Base-by-base conservation (phyloP, 331 rosid genomes). In the Saraca asoca region DNA sequence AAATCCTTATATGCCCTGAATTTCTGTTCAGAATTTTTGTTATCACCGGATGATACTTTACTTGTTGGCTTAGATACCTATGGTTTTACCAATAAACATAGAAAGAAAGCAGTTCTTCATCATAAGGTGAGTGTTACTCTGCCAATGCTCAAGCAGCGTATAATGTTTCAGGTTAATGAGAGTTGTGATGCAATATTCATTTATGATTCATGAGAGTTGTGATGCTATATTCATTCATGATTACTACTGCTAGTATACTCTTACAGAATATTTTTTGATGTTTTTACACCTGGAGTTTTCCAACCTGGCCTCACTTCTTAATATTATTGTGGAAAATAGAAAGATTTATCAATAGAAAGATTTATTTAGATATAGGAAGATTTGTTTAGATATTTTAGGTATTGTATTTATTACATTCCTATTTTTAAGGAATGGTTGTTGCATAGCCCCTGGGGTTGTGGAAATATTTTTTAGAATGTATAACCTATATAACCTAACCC, bases 1-100 rank as follows among this genome's bases (percentile, higher is more conserved):
- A 82, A 85, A 38, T 90, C 97, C 41, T 70, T 93, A 58, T 90
- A 93, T 64, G 91, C 95, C 9, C 37, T 90, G 46, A 86, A 91
- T 37, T 69, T 90, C 78, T 84, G 85, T 64, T 82, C 91, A 2
- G 98, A 90, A 71, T 52, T 85, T 15, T 69, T 81, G 66, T 71
- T 85, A 37, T 73, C 95, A 45, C 75, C 83, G 0, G 84, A 93
- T 50, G 95, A 85, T 81, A 78, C 82, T 6, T 50, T 93, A 55
- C 82, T 72, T 57, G 49, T 93, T 62, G 82, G 94, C 72, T 72
- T 87, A 41, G 98, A 91, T 62, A 34, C 77, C 13, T 80, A 73
- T 79, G 90, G 79, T 29, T 60, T 79, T 42, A 61, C 65, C 0
- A 61, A 85, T 13, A 63, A 65, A 14, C 82, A 69, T 14, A 77